phyloP scores from a whole-genome alignment of 2,329 filamentous ascomycete genomes.

The Fusarium abutilonis region DNA sequence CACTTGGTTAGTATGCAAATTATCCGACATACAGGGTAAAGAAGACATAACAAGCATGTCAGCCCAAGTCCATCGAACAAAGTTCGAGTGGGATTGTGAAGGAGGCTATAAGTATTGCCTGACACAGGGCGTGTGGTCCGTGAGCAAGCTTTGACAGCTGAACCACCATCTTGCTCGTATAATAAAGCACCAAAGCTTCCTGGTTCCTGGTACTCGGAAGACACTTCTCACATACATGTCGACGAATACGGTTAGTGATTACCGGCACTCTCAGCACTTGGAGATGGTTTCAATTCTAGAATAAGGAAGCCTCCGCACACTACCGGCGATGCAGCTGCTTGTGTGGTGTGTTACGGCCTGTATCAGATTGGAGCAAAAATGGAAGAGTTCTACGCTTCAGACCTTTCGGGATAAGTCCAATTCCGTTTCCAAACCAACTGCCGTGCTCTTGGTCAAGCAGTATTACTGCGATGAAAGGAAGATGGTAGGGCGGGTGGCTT shows the following conservation, averaged over 20 bases:
- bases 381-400: slow-evolving; percentile 1
- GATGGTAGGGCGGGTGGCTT: slow-evolving; percentile 1
- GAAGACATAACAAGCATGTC: not conserved
- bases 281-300: slow-evolving; percentile 11
- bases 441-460: slow-evolving; percentile 1
- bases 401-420: not conserved
- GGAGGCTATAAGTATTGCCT: not conserved
- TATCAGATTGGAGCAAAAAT: not conserved
- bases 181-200: slow-evolving; percentile 3
- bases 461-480: slow-evolving; percentile 8
- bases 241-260: slow-evolving; percentile 17
- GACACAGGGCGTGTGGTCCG: slow-evolving; percentile 9
- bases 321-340: slow-evolving; percentile 21
- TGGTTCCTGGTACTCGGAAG: slow-evolving; percentile 6
- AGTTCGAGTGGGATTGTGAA: slow-evolving; percentile 10
- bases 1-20: slow-evolving; percentile 1
- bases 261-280: not conserved
- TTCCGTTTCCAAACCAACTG: not conserved
- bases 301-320: not conserved
- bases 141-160: slow-evolving; percentile 16
- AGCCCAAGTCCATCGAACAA: slow-evolving; percentile 2
- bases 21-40: not conserved
- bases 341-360: slow-evolving; percentile 3
- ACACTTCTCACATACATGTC: not conserved
- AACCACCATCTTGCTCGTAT: slow-evolving; percentile 17